Conservation (phyloP, 441 rosid species). For the Populus hybrid region DNA sequence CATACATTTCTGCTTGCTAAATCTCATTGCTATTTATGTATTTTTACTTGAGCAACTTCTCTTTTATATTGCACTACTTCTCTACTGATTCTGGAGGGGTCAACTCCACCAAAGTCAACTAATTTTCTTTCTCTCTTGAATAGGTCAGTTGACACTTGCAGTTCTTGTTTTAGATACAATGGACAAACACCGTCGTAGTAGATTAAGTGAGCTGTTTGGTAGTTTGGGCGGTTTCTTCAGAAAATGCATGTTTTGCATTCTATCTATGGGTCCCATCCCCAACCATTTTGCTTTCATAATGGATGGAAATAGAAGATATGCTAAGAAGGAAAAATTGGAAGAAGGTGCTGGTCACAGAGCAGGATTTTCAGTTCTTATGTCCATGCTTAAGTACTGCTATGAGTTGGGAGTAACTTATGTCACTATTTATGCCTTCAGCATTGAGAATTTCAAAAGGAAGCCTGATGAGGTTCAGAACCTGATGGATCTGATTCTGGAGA, state of each 20-base stretch:
- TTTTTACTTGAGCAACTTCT: not conserved
- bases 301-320: slow-evolving; percentile 91
- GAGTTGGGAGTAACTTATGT: slow-evolving; percentile 66
- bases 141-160: slow-evolving; percentile 19
- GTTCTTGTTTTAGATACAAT: slow-evolving; percentile 15
- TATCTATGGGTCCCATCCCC: slow-evolving; percentile 64
- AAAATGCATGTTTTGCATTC: slow-evolving; percentile 46
- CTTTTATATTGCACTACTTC: not conserved
- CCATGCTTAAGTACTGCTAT: slow-evolving; percentile 61
- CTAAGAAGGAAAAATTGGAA: slow-evolving; percentile 48
- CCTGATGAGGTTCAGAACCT: slow-evolving; percentile 68
- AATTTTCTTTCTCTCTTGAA: slow-evolving; percentile 10
- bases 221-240: slow-evolving; percentile 35
- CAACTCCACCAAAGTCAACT: not conserved
- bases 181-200: slow-evolving; percentile 15
- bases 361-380: slow-evolving; percentile 54
- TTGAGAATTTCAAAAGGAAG: slow-evolving; percentile 65
- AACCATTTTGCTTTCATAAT: slow-evolving; percentile 71
- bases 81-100: not conserved
- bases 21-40: not conserved
- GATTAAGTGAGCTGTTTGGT: slow-evolving; percentile 25
- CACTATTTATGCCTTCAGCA: slow-evolving; percentile 80
- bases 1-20: not conserved
- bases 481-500: slow-evolving; percentile 77
- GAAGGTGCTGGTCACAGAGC: slow-evolving; percentile 72